Base-by-base conservation (phyloP, 192 early-diverging fungal species). In the Gigaspora rosea region DNA sequence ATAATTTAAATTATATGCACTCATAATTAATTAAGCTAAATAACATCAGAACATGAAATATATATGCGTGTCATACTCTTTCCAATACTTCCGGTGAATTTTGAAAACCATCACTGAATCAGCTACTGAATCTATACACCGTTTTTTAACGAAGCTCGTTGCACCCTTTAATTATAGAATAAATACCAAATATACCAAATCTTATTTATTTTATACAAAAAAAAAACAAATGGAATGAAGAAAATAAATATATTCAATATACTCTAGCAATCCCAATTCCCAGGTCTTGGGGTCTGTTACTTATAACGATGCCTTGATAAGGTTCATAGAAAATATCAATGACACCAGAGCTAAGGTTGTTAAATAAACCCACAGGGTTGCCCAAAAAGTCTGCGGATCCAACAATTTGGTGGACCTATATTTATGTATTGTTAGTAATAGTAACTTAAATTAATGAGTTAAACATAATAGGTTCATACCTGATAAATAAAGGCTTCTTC, bases 291-390 rank as follows among this genome's bases (percentile, higher is more conserved):
- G 97, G 95, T 10, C 94, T 88, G 69, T 94, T 92, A 72, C 94
- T 96, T 88, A 98, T 95, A 51, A 96, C 91, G 71, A 97, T 93
- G 6, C 97, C 97, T 86, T 97, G 94, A 78, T 95, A 92, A 0
- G 97, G 97, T 79, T 99, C 96, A 83, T 98, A 99, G 81, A 99
- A 99, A 58, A 98, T 91, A 78, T 98, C 98, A 5, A 88, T 87
- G 1, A 98, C 96, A 8, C 98, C 98, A 0, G 95, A 95, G 75
- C 94, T 94, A 63, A 99, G 89, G 75, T 91, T 98, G 83, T 91
- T 97, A 83, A 99, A 99, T 18, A 99, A 81, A 2, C 98, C 97
- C 2, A 99, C 95, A 2, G 98, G 98, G 74, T 99, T 99, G 35
- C 98, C 98, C 65, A 99, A 86, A 75, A 99, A 91, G 77, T 99